Evolutionary conservation across 192 early-diverging fungal genomes (phyloP), one percentile per base, ranked within the genome.

Genomic region (Backusella sp.): DNA sequence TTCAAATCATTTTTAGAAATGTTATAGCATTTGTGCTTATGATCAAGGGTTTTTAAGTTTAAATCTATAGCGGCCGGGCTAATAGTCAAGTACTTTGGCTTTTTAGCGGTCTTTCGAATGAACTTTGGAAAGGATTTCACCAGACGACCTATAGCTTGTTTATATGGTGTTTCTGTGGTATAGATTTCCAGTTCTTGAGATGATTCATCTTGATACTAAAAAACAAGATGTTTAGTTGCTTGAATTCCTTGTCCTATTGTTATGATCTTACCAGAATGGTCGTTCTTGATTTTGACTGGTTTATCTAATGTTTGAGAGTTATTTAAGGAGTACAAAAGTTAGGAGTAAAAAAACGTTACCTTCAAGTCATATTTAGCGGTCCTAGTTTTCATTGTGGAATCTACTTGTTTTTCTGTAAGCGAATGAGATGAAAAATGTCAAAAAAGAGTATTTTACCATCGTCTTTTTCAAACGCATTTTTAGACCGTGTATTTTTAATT

Each of bases 1-100:
- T 62, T 62, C 21, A 62, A 1, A 23, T 62, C 56, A 62, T 9
- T 62, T 62, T 62, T 26, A 2, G 21, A 62, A 62, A 62, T 62
- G 30, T 62, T 62, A 62, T 62, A 62, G 12, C 56, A 62, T 62
- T 62, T 62, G 56, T 62, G 56, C 28, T 62, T 62, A 62, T 62
- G 26, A 11, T n/a, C 56, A 62, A 62, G 56, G 11, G 23, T 30
- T 62, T 62, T 62, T 28, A 62, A 28, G 12, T 62, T 28, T 62
- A 62, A 62, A 21, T 12, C 23, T 62, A 28, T 28, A 44, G 42
- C 42, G 4, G 42, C 42, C 26, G 56, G 23, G 11, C 28, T 62
- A 28, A 62, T 26, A 62, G 56, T 1, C 17, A n/a, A 14, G 23
- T 23, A 62, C n/a, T 62, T 62, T 28, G 56, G 56, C 23, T 28